Evolutionary conservation across 257 asterid genomes (phyloP).

Genomic region (Orobanche coerulescens): DNA sequence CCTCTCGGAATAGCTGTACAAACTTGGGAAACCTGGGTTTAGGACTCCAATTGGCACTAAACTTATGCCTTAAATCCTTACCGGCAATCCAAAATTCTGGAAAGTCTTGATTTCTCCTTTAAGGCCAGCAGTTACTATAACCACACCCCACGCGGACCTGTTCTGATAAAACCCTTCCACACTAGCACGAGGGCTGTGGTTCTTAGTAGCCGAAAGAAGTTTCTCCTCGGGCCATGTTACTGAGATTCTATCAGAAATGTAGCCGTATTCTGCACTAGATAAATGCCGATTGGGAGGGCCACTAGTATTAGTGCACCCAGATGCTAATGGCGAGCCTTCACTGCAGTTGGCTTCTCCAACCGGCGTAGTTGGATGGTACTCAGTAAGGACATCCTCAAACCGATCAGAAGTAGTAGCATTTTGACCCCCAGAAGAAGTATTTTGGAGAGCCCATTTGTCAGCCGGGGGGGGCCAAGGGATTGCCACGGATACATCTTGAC

Average conservation of each 20-base stretch:
- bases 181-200: conserved; percentile 58
- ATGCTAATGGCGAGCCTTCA: conserved; percentile 42
- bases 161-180: conserved; percentile 53
- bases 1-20: conserved; percentile 71
- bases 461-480: conserved; percentile 90
- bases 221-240: conserved; percentile 96
- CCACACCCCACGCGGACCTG: conserved; percentile 87
- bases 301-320: conserved; percentile 42
- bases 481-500: conserved; percentile 88
- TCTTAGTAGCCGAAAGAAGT: conserved; percentile 47
- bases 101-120: conserved; percentile 85
- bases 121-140: conserved; percentile 80
- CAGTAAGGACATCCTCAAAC: conserved; percentile 39
- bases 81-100: conserved; percentile 89
- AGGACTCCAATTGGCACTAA: conserved; percentile 3
- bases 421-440: conserved; percentile 28
- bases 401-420: conserved; percentile 32
- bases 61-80: conserved; percentile 41
- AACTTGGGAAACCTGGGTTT: conserved; percentile 24
- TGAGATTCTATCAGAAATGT: conserved; percentile 67
- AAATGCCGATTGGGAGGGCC: conserved; percentile 57
- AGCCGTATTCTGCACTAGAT: conserved; percentile 49
- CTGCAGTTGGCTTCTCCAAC: conserved; percentile 48
- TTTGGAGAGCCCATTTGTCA: conserved; percentile 40
- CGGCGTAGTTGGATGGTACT: conserved; percentile 53